phyloP scores from a whole-genome alignment of 805 yeast genomes.

The Danielia oregonensis region DNA sequence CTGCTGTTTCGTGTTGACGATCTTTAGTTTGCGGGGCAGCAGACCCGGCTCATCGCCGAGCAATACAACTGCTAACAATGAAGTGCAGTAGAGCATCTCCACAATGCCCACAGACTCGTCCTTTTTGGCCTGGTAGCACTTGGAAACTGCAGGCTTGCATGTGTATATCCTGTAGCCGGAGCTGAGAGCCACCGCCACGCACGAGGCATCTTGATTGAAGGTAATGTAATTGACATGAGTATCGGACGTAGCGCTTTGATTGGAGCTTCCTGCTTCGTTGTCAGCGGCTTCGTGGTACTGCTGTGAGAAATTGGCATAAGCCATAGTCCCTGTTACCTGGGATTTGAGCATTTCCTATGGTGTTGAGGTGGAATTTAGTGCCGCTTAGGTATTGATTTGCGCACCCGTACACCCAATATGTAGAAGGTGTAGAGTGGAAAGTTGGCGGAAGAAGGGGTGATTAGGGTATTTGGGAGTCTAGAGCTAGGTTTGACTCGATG shows the following conservation, averaged over 20 bases:
- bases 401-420: no score
- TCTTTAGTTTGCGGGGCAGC: constrained; percentile 77
- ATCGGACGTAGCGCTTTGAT: not conserved
- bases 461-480: no score
- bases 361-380: no score
- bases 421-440: no score
- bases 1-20: constrained; percentile 75
- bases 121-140: constrained; percentile 30
- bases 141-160: constrained; percentile 76
- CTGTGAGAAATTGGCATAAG: constrained; percentile 2
- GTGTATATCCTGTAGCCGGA: constrained; percentile 71
- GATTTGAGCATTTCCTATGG: constrained; percentile 4
- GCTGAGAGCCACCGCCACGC: constrained; percentile 71
- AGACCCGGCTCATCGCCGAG: constrained; percentile 65
- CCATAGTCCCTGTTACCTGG: constrained; percentile 1
- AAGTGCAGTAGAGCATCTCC: constrained; percentile 89
- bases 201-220: constrained; percentile 86
- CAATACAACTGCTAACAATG: constrained; percentile 80
- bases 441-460: no score
- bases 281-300: not conserved
- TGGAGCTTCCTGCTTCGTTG: not conserved
- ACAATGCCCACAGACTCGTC: constrained; percentile 63
- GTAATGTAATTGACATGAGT: constrained; percentile 35
- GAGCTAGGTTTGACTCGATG: no score
- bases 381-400: no score